Percentiles rank a stretch among this genome's conserved stretches.
These are phyloP conservation scores for Hymenoscyphus albidus DNA, from an alignment of 2,329 filamentous ascomycete genomes.

Conservation along the genomic window DNA sequence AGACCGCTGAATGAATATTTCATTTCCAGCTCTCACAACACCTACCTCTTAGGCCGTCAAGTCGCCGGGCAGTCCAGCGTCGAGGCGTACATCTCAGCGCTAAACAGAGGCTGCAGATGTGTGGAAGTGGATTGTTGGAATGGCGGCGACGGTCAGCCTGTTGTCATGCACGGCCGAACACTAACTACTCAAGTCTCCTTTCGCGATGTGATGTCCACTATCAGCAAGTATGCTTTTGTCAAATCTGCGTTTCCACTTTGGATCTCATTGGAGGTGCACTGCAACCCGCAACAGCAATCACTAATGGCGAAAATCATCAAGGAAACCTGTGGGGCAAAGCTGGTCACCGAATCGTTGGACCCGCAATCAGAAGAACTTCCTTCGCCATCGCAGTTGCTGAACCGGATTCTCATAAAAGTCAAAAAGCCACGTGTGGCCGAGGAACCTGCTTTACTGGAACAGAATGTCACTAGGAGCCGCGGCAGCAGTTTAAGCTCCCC, in stretches of 20 bases:
- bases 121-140: slow-evolving; percentile 99
- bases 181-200: slow-evolving; percentile 87
- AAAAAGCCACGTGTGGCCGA: slow-evolving; percentile 61
- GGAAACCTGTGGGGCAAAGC: slow-evolving; percentile 73
- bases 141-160: slow-evolving; percentile 78
- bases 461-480: slow-evolving; percentile 48
- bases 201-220: slow-evolving; percentile 84
- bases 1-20: slow-evolving; percentile 94
- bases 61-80: slow-evolving; percentile 87
- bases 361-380: slow-evolving; percentile 66
- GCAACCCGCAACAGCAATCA: slow-evolving; percentile 74
- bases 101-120: slow-evolving; percentile 87
- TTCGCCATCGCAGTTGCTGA: slow-evolving; percentile 78
- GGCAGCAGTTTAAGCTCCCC: slow-evolving; percentile 76
- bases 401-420: slow-evolving; percentile 88
- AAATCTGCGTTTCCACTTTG: slow-evolving; percentile 86
- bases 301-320: slow-evolving; percentile 89
- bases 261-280: slow-evolving; percentile 94
- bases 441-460: slow-evolving; percentile 41
- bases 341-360: slow-evolving; percentile 74
- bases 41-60: slow-evolving; percentile 88
- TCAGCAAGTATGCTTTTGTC: slow-evolving; percentile 90
- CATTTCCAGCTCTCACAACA: slow-evolving; percentile 98
- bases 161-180: slow-evolving; percentile 87
- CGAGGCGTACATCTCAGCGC: slow-evolving; percentile 87